Conservation (phyloP, 345 rosid genomes). For the Citrus glauca region DNA sequence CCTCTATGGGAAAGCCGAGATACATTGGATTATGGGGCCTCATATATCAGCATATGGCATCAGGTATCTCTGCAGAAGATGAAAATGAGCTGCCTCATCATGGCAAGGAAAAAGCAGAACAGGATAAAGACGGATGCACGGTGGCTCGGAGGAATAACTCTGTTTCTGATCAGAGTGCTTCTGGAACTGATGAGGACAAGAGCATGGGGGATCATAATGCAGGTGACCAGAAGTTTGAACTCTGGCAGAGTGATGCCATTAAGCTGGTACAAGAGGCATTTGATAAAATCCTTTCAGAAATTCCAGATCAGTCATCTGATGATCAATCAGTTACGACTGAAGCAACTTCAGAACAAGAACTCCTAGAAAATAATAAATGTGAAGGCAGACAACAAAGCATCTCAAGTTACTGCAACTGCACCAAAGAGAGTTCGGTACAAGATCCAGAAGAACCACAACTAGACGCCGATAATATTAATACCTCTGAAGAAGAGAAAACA, state of each 20-base stretch:
- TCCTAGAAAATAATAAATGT: conserved; percentile 24
- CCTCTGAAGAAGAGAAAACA: conserved; percentile 25
- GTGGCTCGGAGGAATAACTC: conserved; percentile 7
- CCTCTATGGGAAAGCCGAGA: conserved; percentile 44
- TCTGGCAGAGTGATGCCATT: conserved; percentile 50
- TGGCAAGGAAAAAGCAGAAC: conserved; percentile 21
- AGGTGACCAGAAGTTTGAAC: conserved; percentile 29
- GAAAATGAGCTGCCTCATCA: conserved; percentile 24
- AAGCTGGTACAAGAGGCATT: conserved; percentile 78
- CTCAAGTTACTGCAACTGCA: conserved; percentile 23
- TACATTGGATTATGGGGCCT: conserved; percentile 61
- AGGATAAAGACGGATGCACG: conserved; percentile 10
- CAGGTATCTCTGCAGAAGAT: conserved; percentile 44
- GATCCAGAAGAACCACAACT: conserved; percentile 15
- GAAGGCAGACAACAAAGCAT: conserved; percentile 27
- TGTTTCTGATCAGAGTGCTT: conserved; percentile 16
- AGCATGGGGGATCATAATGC: conserved; percentile 29
- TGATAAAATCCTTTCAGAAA: conserved; percentile 71
- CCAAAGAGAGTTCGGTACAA: background rate
- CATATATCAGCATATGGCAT: conserved; percentile 71
- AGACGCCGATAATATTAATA: background rate
- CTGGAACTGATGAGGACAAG: conserved; percentile 12
- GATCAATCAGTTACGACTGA: conserved; percentile 45
- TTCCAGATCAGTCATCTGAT: conserved; percentile 53
- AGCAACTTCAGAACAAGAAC: conserved; percentile 34